phyloP scores from a whole-genome alignment of 1,284 basidiomycete genomes.

The Trametes pubescens region DNA sequence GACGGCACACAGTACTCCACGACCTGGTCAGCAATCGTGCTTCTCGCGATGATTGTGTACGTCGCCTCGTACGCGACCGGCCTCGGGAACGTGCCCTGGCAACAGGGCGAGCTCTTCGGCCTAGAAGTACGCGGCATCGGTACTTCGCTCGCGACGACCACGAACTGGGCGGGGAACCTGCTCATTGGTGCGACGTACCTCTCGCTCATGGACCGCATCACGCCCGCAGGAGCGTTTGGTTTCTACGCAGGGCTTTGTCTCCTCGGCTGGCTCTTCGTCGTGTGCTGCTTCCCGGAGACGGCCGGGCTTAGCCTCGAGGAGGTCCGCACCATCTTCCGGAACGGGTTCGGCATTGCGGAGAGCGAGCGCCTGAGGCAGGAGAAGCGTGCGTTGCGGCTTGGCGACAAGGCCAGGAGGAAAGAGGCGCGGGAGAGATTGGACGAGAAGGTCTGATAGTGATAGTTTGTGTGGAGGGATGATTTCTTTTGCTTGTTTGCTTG shows the following conservation, averaged over 20 bases:
- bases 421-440: neutral
- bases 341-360: constrained; percentile 66
- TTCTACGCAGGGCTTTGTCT: constrained; percentile 83
- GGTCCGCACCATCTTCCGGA: constrained; percentile 66
- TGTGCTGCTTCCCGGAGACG: constrained; percentile 81
- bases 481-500: neutral
- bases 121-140: constrained; percentile 86
- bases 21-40: constrained; percentile 73
- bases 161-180: constrained; percentile 85
- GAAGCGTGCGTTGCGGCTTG: constrained; percentile 47
- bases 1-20: constrained; percentile 70
- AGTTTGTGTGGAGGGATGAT: neutral
- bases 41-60: constrained; percentile 83
- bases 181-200: constrained; percentile 84
- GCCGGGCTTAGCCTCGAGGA: constrained; percentile 81
- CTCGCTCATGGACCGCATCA: constrained; percentile 78
- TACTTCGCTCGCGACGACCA: constrained; percentile 80
- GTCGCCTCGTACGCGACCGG: constrained; percentile 86
- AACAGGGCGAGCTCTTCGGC: constrained; percentile 85
- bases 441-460: neutral
- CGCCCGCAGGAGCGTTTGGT: constrained; percentile 81
- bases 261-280: constrained; percentile 74
- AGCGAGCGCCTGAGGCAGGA: constrained; percentile 55
- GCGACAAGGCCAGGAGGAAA: constrained; percentile 1
- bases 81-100: constrained; percentile 85